These are phyloP conservation scores for Avena eriantha DNA, from an alignment of 176 grass and related monocot genomes.

Conservation along the genomic window DNA sequence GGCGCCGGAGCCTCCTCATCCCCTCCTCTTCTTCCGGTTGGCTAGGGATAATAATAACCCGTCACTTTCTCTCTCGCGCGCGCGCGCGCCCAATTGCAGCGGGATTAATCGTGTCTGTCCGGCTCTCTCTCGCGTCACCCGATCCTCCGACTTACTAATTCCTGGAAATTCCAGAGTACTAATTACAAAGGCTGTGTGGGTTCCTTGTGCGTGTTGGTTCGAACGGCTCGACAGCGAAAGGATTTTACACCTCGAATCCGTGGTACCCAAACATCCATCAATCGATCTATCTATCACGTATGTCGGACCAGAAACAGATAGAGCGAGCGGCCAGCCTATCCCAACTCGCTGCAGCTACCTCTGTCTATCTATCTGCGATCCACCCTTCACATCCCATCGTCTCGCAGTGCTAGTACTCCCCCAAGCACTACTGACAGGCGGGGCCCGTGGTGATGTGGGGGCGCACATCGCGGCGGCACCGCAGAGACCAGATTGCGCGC, in stretches of 20 bases:
- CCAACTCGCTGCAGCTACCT: neutral
- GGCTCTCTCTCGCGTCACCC: neutral
- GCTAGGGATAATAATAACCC: neutral
- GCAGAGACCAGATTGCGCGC: conserved; percentile 23
- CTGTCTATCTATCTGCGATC: neutral
- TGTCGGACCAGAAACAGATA: conserved; percentile 3
- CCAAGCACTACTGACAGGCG: neutral
- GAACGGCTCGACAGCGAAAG: neutral
- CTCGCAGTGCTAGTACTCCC: no score
- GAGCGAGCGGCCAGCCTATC: neutral
- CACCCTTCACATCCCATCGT: neutral
- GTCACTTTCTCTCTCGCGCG: neutral
- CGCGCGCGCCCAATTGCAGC: neutral
- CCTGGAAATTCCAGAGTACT: neutral
- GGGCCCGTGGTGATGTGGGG: neutral
- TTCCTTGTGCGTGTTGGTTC: neutral
- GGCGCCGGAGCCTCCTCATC: conserved; percentile 60
- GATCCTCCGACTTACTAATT: neutral
- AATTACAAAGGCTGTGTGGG: neutral
- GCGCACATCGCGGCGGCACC: conserved; percentile 27
- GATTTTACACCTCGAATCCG: neutral
- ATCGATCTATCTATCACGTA: neutral
- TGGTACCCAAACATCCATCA: neutral
- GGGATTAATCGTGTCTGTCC: neutral
- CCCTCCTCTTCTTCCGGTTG: neutral